Conservation (phyloP, 2,329 filamentous ascomycete species). For the Cytospora schulzeri region DNA sequence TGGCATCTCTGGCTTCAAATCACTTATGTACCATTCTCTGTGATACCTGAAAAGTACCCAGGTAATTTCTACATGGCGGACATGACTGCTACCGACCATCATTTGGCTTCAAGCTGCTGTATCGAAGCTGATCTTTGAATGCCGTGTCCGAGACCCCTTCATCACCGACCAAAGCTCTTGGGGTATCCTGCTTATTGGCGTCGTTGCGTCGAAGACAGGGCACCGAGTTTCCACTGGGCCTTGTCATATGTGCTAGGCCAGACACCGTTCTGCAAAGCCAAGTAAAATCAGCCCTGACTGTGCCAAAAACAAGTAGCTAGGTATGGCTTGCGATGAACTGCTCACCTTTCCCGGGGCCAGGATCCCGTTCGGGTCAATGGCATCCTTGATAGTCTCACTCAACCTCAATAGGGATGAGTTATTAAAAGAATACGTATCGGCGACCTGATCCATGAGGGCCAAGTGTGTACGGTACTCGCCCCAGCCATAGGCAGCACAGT, state of each 20-base stretch:
- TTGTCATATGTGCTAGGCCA: constrained; percentile 38
- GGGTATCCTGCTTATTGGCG: neutral
- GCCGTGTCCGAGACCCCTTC: neutral
- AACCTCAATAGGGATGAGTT: constrained; percentile 40
- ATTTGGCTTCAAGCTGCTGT: too few relatives aligned
- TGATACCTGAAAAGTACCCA: too few relatives aligned
- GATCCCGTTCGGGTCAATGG: constrained; percentile 47
- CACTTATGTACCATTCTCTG: too few relatives aligned
- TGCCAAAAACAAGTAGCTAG: neutral
- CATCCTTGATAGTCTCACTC: constrained; percentile 43
- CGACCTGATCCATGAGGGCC: constrained; percentile 43
- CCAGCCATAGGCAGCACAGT: constrained; percentile 40
- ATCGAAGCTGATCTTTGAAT: too few relatives aligned
- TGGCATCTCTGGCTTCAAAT: too few relatives aligned
- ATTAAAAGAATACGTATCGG: constrained; percentile 43
- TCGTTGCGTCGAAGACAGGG: neutral
- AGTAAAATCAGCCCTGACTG: neutral
- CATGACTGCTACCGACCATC: too few relatives aligned
- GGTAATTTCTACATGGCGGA: too few relatives aligned
- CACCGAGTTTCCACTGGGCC: constrained; percentile 6
- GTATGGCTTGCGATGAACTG: neutral
- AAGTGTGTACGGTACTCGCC: constrained; percentile 47
- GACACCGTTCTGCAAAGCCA: constrained; percentile 39
- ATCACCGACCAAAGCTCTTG: neutral
- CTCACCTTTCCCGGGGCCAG: constrained; percentile 45